Evolutionary conservation across 129 eudicot species (phyloP).

Genomic region (Lactuca sativa): DNA sequence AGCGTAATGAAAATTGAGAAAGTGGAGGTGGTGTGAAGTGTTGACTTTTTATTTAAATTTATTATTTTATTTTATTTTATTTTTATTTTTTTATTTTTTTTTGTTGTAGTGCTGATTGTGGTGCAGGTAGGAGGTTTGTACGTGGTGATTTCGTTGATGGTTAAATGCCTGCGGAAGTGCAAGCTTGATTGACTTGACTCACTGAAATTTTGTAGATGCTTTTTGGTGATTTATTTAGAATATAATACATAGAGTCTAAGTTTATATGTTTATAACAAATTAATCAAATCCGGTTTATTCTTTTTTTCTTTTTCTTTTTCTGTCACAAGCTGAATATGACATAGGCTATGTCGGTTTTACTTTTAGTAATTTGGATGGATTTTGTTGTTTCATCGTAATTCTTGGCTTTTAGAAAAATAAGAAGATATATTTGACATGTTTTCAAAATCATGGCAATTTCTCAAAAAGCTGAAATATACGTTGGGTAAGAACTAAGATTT

Average conservation of each 20-base stretch:
- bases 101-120: constrained; percentile 49
- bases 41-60: neutral
- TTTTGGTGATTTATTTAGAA: neutral
- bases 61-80: neutral
- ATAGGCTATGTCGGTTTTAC: neutral
- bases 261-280: too few species aligned
- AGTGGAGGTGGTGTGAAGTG: too few species aligned
- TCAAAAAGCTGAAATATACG: too few species aligned
- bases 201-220: neutral
- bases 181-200: constrained; percentile 55
- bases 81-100: neutral
- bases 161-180: constrained; percentile 42
- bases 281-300: too few species aligned
- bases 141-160: constrained; percentile 28
- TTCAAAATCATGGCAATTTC: neutral
- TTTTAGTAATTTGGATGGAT: too few species aligned
- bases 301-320: too few species aligned
- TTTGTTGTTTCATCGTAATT: too few species aligned
- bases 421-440: neutral
- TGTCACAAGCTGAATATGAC: too few species aligned
- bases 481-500: neutral
- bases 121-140: constrained; percentile 43
- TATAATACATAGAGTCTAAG: too few species aligned
- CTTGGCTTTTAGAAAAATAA: neutral
- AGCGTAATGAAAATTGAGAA: too few species aligned